A percentile compares a stretch with the other conserved stretches of the same genome.
These are phyloP conservation scores for Bipolaris gigantea DNA, from an alignment of 2,329 filamentous ascomycete genomes.

Conservation along the genomic window DNA sequence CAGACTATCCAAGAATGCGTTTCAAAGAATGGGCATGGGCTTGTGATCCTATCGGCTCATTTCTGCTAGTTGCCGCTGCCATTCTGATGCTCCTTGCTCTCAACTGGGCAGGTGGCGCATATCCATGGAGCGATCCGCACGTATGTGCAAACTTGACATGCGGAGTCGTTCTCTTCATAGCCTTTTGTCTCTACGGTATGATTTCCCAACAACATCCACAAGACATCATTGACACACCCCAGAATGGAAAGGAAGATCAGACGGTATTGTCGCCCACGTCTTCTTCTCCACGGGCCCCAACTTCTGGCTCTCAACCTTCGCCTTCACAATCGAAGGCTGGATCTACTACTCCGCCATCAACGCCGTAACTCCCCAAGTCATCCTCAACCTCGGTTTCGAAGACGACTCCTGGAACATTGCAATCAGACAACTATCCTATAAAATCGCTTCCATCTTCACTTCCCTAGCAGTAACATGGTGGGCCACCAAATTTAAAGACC, in stretches of 20 bases:
- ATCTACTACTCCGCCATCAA: slow-evolving; percentile 52
- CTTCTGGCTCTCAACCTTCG: slow-evolving; percentile 58
- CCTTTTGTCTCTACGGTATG: slow-evolving; percentile 34
- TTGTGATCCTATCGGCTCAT: slow-evolving; percentile 35
- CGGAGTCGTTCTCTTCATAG: slow-evolving; percentile 28
- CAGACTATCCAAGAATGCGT: slow-evolving; percentile 29
- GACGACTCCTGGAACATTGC: slow-evolving; percentile 36
- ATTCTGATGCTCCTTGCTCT: slow-evolving; percentile 35
- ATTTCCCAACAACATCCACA: too few relatives aligned
- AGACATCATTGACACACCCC: not conserved
- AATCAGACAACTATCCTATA: slow-evolving; percentile 33
- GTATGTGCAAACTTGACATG: slow-evolving; percentile 29
- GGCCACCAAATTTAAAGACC: slow-evolving; percentile 33
- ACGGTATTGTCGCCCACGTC: slow-evolving; percentile 59
- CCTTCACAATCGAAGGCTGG: slow-evolving; percentile 62
- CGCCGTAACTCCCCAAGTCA: slow-evolving; percentile 35
- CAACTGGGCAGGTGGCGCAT: slow-evolving; percentile 37
- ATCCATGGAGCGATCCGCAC: slow-evolving; percentile 30
- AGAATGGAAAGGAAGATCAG: slow-evolving; percentile 60
- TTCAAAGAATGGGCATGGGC: slow-evolving; percentile 34
- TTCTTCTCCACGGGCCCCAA: slow-evolving; percentile 59
- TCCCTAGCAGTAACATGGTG: slow-evolving; percentile 32
- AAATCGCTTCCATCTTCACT: slow-evolving; percentile 28
- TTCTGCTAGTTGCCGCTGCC: slow-evolving; percentile 29
- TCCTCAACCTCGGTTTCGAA: slow-evolving; percentile 39